These are phyloP conservation scores for Vitis rotundifolia DNA, from an alignment of 164 flowering plant species.

Conservation along the genomic window DNA sequence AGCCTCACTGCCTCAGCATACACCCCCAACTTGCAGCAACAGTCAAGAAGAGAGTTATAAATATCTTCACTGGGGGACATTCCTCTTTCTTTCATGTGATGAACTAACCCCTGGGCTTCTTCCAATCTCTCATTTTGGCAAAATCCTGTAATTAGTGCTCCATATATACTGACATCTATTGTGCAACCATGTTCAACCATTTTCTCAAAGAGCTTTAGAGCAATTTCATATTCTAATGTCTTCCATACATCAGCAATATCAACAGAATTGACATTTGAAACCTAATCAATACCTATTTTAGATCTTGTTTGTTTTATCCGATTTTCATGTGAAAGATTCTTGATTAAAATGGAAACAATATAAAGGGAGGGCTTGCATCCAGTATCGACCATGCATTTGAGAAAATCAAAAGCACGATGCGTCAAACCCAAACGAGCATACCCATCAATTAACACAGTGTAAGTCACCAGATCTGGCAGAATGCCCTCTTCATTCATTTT, in stretches of 20 bases:
- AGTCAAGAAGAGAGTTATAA: constrained; percentile 46
- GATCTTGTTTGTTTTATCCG: constrained; percentile 12
- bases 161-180: constrained; percentile 46
- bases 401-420: constrained; percentile 51
- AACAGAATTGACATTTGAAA: constrained; percentile 11
- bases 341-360: constrained; percentile 53
- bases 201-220: constrained; percentile 39
- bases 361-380: constrained; percentile 59
- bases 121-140: constrained; percentile 55
- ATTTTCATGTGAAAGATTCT: constrained; percentile 45
- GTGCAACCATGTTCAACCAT: constrained; percentile 50
- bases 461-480: constrained; percentile 49
- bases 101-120: constrained; percentile 52
- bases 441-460: constrained; percentile 59
- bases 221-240: constrained; percentile 43
- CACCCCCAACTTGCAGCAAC: constrained; percentile 56
- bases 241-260: constrained; percentile 58
- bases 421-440: constrained; percentile 49
- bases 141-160: constrained; percentile 53
- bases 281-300: constrained; percentile 14
- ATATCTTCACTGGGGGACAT: constrained; percentile 57
- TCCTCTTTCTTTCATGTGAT: constrained; percentile 50
- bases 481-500: constrained; percentile 61
- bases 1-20: constrained; percentile 48
- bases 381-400: constrained; percentile 59